Base-by-base conservation (phyloP, 306 rosid genomes). In the Pterocarpus santalinus region DNA sequence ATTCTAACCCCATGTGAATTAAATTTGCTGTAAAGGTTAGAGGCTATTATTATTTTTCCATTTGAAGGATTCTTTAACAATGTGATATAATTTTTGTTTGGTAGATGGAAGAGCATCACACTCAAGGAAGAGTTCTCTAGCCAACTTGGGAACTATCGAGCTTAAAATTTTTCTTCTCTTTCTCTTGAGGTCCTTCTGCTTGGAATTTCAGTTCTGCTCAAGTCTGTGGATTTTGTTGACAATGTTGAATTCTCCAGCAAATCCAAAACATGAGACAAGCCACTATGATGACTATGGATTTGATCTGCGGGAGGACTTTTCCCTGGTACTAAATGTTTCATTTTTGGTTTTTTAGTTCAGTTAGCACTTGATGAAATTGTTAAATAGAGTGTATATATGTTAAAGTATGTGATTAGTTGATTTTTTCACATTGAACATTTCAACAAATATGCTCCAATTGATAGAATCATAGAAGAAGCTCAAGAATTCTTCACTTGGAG, bases 231-330 rank as follows among this genome's bases (percentile, higher is more conserved):
- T 66, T 58, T 75, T 73, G 39, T 72, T 64, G 35, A 65, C 33
- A 52, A 82, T 79, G 46, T 89, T 86, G 95, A 90, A 82, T 41
- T 91, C 94, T 81, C 85, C 85, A 30, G 5, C 65, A 39, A 69
- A 85, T 46, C 72, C 88, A 57, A 85, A 75, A 49, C 51, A 65
- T 80, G 92, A 83, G 67, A 53, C 77, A 41, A 63, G 64, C 4
- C 88, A 71, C 78, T 80, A 63, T 69, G 77, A 76, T 61, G 83
- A 82, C 78, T 82, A 85, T 72, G 88, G 89, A 76, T 90, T 88
- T 57, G 92, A 91, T 84, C 89, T 90, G 56, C 88, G 83, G 39
- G 84, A 80, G 11, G 92, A 91, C 46, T 93, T 90, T 80, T 88
- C 90, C 35, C 78, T 53, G 94, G 96, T 92, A 86, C 78, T 38